Base-by-base conservation (phyloP, 129 eudicot species). In the Tagetes patula region DNA sequence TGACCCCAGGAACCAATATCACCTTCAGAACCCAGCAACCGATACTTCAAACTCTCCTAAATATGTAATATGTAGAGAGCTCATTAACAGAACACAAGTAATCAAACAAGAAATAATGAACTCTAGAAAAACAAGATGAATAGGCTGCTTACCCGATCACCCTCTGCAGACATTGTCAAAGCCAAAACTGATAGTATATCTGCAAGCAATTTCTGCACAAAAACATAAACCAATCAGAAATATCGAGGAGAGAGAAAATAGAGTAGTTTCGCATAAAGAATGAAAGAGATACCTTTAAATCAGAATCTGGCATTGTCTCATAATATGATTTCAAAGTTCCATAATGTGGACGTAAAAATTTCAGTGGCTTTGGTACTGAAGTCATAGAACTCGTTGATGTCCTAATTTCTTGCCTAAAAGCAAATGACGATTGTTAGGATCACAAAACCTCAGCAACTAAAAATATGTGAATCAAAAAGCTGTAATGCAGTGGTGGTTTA, bases 1-100 rank as follows among this genome's bases (percentile, higher is more conserved):
- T 95, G 97, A n/a, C 99, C 99, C 99, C 99, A 95, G 32, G 96
- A 95, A 65, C 96, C 96, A 75, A 95, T 95, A 80, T 95, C 97
- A 76, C 97, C 99, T 83, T 90, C 91, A 77, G 99, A 95, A 64
- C 99, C 99, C 84, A 95, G 72, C 64, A 95, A 77, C 39, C 97
- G 85, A 80, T 88, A 95, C 82, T 86, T 95, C 80, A 95, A 80
- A 82, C 99, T 90, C 79, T 90, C 99, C 96, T 89, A 86, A 73
- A 81, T 49, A 82, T 62, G 63, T 40, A 49, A 64, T 13, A 73
- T 30, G 37, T 20, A 6, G 79, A 65, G 5, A 75, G 12, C 6
- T 59, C 46, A 71, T 61, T 47, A 71, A 75, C 65, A 68, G 49
- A 56, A 56, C 59, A 65, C 3, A 41, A 67, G 27, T 37, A 80